These are phyloP conservation scores for Cichorium intybus DNA, from an alignment of 140 eudicot genomes.

Conservation along the genomic window DNA sequence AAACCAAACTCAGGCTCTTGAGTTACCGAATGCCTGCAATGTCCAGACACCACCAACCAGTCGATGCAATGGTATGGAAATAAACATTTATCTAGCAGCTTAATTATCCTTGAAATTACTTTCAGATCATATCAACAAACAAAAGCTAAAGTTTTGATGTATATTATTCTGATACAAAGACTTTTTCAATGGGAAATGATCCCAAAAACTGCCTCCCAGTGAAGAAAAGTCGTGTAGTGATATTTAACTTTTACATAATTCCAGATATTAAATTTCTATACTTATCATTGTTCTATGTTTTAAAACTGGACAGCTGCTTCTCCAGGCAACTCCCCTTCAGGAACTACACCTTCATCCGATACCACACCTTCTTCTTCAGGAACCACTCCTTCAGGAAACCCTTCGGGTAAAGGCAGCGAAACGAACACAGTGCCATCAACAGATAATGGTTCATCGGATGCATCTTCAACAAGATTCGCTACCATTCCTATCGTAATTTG, in stretches of 20 bases:
- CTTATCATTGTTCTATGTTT: not conserved
- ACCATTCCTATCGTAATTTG: conserved; percentile 23
- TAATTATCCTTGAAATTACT: not conserved
- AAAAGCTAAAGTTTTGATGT: not conserved
- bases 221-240: not conserved
- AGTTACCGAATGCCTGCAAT: not conserved
- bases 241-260: too few relatives aligned
- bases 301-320: conserved; percentile 1
- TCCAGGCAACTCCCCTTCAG: conserved; percentile 7
- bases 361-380: not conserved
- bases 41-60: conserved; percentile 5
- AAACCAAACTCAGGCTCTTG: not conserved
- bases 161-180: not conserved
- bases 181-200: not conserved
- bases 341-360: not conserved
- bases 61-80: conserved; percentile 28
- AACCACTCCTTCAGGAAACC: not conserved
- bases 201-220: not conserved
- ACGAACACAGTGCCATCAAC: conserved; percentile 12
- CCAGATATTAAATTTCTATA: not conserved
- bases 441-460: conserved; percentile 40
- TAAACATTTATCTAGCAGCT: not conserved
- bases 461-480: conserved; percentile 29
- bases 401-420: conserved; percentile 25
- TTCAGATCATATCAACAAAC: not conserved